These are phyloP conservation scores for Verticillium albo-atrum DNA, from an alignment of 2,329 filamentous ascomycete genomes.

Conservation along the genomic window DNA sequence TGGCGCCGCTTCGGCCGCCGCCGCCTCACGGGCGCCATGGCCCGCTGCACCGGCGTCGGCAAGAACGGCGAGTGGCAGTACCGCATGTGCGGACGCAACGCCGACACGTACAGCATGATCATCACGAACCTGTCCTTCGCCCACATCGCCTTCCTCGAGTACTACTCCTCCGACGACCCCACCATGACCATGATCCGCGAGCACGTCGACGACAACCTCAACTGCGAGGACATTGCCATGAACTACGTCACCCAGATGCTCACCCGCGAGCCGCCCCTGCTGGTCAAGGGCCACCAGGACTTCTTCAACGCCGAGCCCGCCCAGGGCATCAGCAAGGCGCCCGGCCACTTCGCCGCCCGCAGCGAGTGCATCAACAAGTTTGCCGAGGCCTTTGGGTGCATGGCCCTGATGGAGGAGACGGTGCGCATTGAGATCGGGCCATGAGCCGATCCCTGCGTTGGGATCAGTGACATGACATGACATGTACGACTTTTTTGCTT, in stretches of 20 bases:
- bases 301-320: conserved; percentile 25
- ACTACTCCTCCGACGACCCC: conserved; percentile 27
- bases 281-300: conserved; percentile 25
- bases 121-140: conserved; percentile 32
- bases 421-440: not conserved
- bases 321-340: conserved; percentile 26
- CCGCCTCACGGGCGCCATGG: conserved; percentile 28
- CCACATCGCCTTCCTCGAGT: conserved; percentile 32
- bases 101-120: conserved; percentile 27
- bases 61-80: conserved; percentile 23
- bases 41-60: conserved; percentile 25
- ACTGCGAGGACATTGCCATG: conserved; percentile 35
- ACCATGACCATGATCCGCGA: conserved; percentile 26
- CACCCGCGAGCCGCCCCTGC: conserved; percentile 27
- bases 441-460: no score
- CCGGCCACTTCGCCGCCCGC: conserved; percentile 26
- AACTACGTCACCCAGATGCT: conserved; percentile 29
- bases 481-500: not conserved
- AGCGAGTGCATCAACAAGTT: conserved; percentile 30
- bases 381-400: conserved; percentile 25
- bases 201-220: conserved; percentile 31
- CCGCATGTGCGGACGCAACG: conserved; percentile 22
- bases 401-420: conserved; percentile 19
- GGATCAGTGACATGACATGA: not conserved
- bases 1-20: conserved; percentile 33